Conservation (phyloP, 2,329 filamentous ascomycete species). For the Dothidotthia symphoricarpi region DNA sequence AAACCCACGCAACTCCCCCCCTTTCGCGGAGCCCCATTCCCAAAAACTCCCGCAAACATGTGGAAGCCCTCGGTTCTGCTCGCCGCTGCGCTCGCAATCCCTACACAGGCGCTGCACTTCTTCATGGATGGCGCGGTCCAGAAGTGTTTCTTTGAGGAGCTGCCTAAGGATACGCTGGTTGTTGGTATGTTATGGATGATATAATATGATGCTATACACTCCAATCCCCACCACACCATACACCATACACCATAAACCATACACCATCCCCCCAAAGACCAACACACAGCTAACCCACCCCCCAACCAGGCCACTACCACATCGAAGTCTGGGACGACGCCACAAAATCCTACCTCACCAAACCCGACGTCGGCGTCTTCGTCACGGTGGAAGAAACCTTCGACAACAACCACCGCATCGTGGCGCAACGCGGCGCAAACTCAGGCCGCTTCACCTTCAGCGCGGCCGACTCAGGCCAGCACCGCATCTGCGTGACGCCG, state of each 20-base stretch:
- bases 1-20: conserved; percentile 17
- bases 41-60: conserved; percentile 24
- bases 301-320: conserved; percentile 68
- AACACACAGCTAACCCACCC: conserved; percentile 14
- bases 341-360: conserved; percentile 65
- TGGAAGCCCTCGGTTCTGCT: conserved; percentile 58
- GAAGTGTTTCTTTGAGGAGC: conserved; percentile 98
- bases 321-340: conserved; percentile 80
- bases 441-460: conserved; percentile 92
- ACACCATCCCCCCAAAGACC: background rate
- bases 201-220: too few species aligned
- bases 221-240: too few species aligned
- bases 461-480: conserved; percentile 89
- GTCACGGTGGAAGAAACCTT: conserved; percentile 97
- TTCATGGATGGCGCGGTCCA: conserved; percentile 82
- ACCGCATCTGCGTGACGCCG: conserved; percentile 91
- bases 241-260: too few species aligned
- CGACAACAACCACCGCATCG: conserved; percentile 95
- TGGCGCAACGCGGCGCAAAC: conserved; percentile 74
- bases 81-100: conserved; percentile 59
- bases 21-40: conserved; percentile 20
- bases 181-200: conserved; percentile 62
- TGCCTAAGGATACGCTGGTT: conserved; percentile 95
- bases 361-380: conserved; percentile 75
- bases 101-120: conserved; percentile 87